Conservation (phyloP, 2,329 filamentous ascomycete genomes). For the Trichoderma guizhouense region DNA sequence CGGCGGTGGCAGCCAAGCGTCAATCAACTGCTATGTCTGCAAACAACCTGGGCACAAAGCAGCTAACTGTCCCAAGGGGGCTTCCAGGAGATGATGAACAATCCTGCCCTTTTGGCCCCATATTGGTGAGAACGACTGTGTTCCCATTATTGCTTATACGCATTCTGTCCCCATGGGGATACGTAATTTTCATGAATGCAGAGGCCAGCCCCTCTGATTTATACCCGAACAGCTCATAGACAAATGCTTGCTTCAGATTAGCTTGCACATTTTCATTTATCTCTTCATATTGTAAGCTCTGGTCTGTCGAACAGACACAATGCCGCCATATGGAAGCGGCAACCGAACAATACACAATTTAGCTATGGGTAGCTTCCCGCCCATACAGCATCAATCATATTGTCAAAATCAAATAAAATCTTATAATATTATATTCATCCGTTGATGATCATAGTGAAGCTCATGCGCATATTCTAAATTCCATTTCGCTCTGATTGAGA, state of each 20-base stretch:
- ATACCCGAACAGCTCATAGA: slow-evolving; percentile 4
- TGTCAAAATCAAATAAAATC: background rate
- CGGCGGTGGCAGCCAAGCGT: slow-evolving; percentile 20
- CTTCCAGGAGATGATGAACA: slow-evolving; percentile 4
- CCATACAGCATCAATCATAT: background rate
- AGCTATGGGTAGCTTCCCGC: background rate
- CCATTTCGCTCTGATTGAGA: background rate
- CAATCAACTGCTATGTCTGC: slow-evolving; percentile 57
- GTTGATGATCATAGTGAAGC: background rate
- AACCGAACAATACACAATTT: background rate
- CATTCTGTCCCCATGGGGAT: background rate
- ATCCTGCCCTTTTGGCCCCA: background rate
- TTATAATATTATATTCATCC: background rate
- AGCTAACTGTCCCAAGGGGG: slow-evolving; percentile 48
- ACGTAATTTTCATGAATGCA: background rate
- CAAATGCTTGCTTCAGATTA: background rate
- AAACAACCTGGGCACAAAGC: slow-evolving; percentile 59
- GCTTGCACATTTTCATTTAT: background rate
- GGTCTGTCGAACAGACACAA: background rate
- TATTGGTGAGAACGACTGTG: background rate
- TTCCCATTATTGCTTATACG: background rate
- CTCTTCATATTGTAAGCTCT: background rate
- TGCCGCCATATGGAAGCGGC: background rate
- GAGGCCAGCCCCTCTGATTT: background rate
- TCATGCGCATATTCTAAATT: background rate